Percentiles rank a stretch among this genome's conserved stretches.
These are phyloP conservation scores for Oryza punctata DNA, from an alignment of 176 grass and related monocot genomes.

Conservation along the genomic window DNA sequence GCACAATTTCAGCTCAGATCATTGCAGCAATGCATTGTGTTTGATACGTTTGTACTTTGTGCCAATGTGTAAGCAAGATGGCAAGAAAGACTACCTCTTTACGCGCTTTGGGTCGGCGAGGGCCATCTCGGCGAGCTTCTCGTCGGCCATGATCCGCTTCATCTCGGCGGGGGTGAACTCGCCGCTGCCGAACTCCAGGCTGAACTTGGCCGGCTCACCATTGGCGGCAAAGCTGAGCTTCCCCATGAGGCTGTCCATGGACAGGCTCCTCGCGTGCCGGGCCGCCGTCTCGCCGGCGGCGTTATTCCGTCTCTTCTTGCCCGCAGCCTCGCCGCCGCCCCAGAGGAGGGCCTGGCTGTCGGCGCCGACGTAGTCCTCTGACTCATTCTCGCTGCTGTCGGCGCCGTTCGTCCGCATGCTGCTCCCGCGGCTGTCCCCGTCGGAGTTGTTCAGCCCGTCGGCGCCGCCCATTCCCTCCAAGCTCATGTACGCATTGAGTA, in stretches of 20 bases:
- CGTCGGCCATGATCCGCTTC: conserved; percentile 95
- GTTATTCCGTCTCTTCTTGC: conserved; percentile 53
- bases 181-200: conserved; percentile 85
- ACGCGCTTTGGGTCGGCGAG: conserved; percentile 92
- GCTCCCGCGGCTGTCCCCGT: conserved; percentile 81
- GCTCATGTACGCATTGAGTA: conserved; percentile 90
- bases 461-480: conserved; percentile 65
- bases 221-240: conserved; percentile 65
- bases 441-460: conserved; percentile 75
- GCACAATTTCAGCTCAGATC: not conserved
- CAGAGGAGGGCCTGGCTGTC: conserved; percentile 53
- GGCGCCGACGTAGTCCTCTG: conserved; percentile 60
- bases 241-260: conserved; percentile 87
- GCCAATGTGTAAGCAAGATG: not conserved
- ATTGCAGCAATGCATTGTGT: not conserved
- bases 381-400: conserved; percentile 97
- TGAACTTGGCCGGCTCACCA: conserved; percentile 58
- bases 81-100: conserved; percentile 54
- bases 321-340: conserved; percentile 29
- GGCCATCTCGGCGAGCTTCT: conserved; percentile 97
- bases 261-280: conserved; percentile 69
- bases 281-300: conserved; percentile 36
- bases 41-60: not conserved
- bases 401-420: conserved; percentile 78
- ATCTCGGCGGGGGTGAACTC: conserved; percentile 88